Evolutionary conservation across 148 eudicot genomes (phyloP), one percentile per base, ranked within the genome.

Genomic region (Spergularia bocconei): DNA sequence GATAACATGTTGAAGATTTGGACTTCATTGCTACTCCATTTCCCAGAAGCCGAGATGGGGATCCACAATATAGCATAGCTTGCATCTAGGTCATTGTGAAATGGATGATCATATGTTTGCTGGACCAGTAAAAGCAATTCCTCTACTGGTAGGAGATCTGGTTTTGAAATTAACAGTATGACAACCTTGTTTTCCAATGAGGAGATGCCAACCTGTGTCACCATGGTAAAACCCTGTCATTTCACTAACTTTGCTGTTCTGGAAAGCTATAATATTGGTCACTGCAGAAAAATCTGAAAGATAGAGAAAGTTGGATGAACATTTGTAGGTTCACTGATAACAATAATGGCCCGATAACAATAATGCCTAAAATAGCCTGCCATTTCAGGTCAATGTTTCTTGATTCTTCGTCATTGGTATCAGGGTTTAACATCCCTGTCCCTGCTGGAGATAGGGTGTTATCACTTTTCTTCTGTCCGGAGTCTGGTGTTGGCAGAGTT

Each of bases 1-100:
- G 97, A 90, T 19, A 92, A 29, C 72, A 83, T 64, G 48, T 65
- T 67, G 73, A 75, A 90, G 53, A 20, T 64, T 51, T 60, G 67
- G 67, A 87, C 60, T 21, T 88, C 90, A 14, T 72, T 63, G 68
- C 14, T 55, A 62, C 77, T 86, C 97, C 92, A 92, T 29, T 68
- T 59, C 23, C 59, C 58, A 7, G 87, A 79, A 69, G 77, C 56
- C 70, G 85, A 39, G 48, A 88, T 69, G 33, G 97, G 91, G 69
- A 92, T 53, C 97, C 95, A 92, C 38, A 92, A 7, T 41, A 92
- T 76, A n/a, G 82, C 81, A 41, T 82, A 88, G 55, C 55, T 72
- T 66, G 74, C 84, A 52, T 73, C 75, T 29, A 67, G 44, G 17
- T 65, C 75, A 25, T 33, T 53, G 16, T 50, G 77, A 14, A 67